Conservation (phyloP, 1,139 yeast species). For the Diutina sp. region DNA sequence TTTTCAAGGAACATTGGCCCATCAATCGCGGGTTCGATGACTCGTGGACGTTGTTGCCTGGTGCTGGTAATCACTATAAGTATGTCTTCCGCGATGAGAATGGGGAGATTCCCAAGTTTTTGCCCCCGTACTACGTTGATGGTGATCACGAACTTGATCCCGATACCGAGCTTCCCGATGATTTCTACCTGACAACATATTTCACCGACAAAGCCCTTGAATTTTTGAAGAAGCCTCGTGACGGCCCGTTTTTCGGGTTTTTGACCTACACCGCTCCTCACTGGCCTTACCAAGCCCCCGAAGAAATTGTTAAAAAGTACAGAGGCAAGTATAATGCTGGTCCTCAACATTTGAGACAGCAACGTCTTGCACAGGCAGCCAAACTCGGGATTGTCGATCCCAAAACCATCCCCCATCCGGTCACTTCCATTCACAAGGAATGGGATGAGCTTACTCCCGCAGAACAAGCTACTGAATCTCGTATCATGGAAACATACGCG, state of each 20-base stretch:
- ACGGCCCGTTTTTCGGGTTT: constrained; percentile 39
- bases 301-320: constrained; percentile 31
- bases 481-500: constrained; percentile 43
- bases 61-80: constrained; percentile 46
- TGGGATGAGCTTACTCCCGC: constrained; percentile 28
- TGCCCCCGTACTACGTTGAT: constrained; percentile 24
- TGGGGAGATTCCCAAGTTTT: constrained; percentile 13
- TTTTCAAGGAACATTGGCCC: constrained; percentile 38
- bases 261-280: constrained; percentile 50
- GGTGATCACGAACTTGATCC: constrained; percentile 23
- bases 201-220: constrained; percentile 33
- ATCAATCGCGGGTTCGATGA: constrained; percentile 37
- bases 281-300: constrained; percentile 51
- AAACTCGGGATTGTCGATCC: constrained; percentile 32
- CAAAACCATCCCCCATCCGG: constrained; percentile 31
- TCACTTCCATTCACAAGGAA: constrained; percentile 22
- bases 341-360: constrained; percentile 27
- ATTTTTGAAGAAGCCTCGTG: constrained; percentile 17
- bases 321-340: constrained; percentile 37
- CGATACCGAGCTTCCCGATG: constrained; percentile 23
- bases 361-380: constrained; percentile 24
- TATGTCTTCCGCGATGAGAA: constrained; percentile 25
- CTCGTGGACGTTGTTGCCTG: constrained; percentile 39
- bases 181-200: constrained; percentile 32
- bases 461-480: constrained; percentile 21